Evolutionary conservation across 2,329 filamentous ascomycete species (phyloP).

Genomic region (Penicillium carneum): DNA sequence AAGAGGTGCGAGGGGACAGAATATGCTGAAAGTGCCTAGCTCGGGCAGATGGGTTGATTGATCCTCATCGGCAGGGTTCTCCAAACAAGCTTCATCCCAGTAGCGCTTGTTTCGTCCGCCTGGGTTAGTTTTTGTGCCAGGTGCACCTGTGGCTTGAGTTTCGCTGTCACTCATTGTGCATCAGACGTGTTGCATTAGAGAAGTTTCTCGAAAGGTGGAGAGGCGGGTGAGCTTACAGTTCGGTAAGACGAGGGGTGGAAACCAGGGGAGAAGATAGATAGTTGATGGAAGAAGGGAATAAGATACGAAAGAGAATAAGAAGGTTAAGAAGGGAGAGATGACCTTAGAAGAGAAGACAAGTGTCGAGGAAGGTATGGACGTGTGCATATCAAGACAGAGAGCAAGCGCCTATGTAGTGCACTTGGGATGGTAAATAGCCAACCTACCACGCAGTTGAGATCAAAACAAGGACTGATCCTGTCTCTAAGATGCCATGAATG

Average conservation of each 20-base stretch:
- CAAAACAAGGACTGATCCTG: not conserved
- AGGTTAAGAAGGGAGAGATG: not conserved
- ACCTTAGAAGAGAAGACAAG: not conserved
- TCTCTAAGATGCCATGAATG: not conserved
- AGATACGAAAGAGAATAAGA: not conserved
- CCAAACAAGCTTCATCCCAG: not conserved
- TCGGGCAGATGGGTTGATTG: not conserved
- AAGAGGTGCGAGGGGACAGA: too few relatives aligned
- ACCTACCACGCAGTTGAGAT: not conserved
- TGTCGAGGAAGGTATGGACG: not conserved
- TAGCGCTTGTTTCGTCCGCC: not conserved
- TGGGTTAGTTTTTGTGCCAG: not conserved
- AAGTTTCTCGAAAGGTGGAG: not conserved
- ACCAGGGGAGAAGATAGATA: not conserved
- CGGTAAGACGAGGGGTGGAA: too few relatives aligned
- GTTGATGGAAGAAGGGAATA: not conserved
- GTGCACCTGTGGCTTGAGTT: not conserved
- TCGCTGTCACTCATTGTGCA: not conserved
- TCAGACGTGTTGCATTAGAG: not conserved
- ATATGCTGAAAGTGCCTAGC: not conserved
- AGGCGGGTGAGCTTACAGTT: too few relatives aligned
- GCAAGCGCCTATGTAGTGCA: not conserved
- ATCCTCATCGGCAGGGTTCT: not conserved
- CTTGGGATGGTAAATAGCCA: not conserved
- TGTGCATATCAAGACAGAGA: not conserved